phyloP scores from a whole-genome alignment of 2,329 filamentous ascomycete genomes.

The Ramichloridium luteum region DNA sequence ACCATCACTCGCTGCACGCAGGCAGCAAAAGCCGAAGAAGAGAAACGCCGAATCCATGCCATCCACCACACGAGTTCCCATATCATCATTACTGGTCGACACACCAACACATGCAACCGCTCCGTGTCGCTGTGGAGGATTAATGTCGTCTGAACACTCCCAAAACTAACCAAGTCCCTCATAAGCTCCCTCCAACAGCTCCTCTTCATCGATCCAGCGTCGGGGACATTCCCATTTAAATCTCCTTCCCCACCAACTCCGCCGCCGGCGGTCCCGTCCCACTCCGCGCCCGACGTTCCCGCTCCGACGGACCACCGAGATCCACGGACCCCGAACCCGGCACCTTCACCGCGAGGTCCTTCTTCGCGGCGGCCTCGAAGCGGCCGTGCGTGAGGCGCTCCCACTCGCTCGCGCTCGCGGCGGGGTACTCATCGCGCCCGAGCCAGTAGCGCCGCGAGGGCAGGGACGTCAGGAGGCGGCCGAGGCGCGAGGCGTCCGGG shows the following conservation, averaged over 20 bases:
- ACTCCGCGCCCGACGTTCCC: constrained; percentile 48
- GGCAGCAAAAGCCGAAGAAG: no score
- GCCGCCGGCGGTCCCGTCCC: constrained; percentile 43
- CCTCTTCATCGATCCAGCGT: no score
- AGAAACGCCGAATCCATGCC: no score
- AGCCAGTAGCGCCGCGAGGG: constrained; percentile 72
- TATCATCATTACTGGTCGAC: no score
- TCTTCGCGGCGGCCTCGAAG: constrained; percentile 36
- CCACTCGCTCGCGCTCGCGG: constrained; percentile 53
- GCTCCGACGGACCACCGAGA: constrained; percentile 42
- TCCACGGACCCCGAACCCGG: constrained; percentile 27
- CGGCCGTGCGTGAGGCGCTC: constrained; percentile 49
- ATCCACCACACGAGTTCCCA: no score
- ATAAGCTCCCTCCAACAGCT: no score
- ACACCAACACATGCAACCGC: no score
- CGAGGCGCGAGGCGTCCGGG: constrained; percentile 67
- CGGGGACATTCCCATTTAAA: no score
- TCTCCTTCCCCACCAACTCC: background rate
- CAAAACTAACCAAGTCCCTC: no score
- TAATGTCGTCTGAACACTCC: no score
- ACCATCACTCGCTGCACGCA: no score
- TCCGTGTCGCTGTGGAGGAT: no score
- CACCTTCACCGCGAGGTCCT: constrained; percentile 25
- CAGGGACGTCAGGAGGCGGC: constrained; percentile 59
- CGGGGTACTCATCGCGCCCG: constrained; percentile 46